Evolutionary conservation across 148 eudicot genomes (phyloP).

Genomic region (Gaultheria prostrata): DNA sequence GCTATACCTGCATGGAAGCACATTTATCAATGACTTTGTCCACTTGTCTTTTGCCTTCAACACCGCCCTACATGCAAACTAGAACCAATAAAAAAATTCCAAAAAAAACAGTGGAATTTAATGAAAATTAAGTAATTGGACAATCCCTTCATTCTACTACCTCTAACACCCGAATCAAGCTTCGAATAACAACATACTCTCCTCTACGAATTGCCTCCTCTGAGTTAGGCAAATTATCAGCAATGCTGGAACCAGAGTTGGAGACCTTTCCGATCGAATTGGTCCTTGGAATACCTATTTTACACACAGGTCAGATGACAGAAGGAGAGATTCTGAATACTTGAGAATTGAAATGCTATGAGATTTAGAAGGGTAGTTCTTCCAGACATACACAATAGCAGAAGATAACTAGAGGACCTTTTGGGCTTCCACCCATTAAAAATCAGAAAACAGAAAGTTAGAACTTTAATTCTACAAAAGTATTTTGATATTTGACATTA

Average conservation of each 20-base stretch:
- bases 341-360: neutral
- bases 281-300: conserved; percentile 74
- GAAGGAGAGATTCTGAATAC: neutral
- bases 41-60: conserved; percentile 94
- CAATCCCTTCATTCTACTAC: conserved; percentile 29
- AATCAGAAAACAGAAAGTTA: neutral
- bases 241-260: conserved; percentile 43
- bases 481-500: conserved; percentile 6
- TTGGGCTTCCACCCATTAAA: neutral
- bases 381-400: neutral
- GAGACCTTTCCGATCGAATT: conserved; percentile 68
- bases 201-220: conserved; percentile 90
- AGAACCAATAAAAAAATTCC: conserved; percentile 23
- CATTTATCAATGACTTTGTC: conserved; percentile 94
- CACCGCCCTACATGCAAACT: conserved; percentile 72
- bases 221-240: conserved; percentile 55
- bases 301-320: conserved; percentile 21
- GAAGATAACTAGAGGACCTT: neutral
- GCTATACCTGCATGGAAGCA: conserved; percentile 89
- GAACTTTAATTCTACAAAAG: neutral
- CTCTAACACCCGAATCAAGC: conserved; percentile 90
- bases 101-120: neutral
- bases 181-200: conserved; percentile 90
- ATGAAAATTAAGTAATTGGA: conserved; percentile 6
- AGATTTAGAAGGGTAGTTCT: neutral